Conservation (phyloP, 768 basidiomycete species). For the Mycena filopes region DNA sequence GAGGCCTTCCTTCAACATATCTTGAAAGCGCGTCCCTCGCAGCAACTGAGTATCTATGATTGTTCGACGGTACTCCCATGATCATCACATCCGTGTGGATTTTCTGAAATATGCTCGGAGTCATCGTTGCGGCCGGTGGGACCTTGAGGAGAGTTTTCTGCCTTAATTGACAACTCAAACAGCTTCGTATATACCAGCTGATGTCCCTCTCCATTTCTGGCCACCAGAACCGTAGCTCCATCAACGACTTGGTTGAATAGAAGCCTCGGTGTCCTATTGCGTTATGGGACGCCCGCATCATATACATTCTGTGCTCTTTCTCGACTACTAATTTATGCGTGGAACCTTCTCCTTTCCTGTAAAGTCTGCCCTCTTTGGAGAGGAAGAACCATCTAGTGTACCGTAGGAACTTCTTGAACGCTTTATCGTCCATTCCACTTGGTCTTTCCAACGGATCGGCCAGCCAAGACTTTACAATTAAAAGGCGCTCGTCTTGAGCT, state of each 20-base stretch:
- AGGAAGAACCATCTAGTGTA: too few relatives aligned
- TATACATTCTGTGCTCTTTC: too few relatives aligned
- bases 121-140: too few relatives aligned
- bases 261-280: too few relatives aligned
- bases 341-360: background rate
- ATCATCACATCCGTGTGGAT: slow-evolving; percentile 54
- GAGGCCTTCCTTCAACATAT: background rate
- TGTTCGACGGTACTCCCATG: slow-evolving; percentile 43
- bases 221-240: slow-evolving; percentile 46
- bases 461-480: background rate
- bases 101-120: too few relatives aligned
- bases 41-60: slow-evolving; percentile 49
- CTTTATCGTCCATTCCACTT: background rate
- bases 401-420: too few relatives aligned
- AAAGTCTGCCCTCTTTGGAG: too few relatives aligned
- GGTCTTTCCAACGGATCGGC: background rate
- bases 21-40: slow-evolving; percentile 20
- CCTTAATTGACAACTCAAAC: too few relatives aligned
- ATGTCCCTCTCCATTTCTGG: slow-evolving; percentile 38
- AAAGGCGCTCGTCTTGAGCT: too few relatives aligned
- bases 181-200: slow-evolving; percentile 39
- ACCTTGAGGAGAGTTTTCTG: too few relatives aligned
- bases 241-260: slow-evolving; percentile 20
- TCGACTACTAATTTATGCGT: too few relatives aligned
- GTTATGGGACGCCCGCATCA: too few relatives aligned